Evolutionary conservation across 768 basidiomycete species (phyloP), one percentile per base, ranked within the genome.

Genomic region (Boletus vermiculosoides): DNA sequence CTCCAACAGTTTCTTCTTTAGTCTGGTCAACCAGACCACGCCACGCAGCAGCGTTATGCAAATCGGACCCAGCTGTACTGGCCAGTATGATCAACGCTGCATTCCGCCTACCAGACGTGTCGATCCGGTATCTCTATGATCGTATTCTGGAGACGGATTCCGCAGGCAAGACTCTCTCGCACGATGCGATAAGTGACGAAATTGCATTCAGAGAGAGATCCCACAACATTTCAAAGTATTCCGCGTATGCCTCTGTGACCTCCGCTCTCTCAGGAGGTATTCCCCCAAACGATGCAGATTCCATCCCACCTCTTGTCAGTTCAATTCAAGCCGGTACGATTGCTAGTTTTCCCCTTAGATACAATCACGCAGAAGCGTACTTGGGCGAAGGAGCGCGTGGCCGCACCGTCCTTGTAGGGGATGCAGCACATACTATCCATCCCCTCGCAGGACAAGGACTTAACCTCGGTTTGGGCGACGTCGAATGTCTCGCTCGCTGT

Each of bases 361-460:
- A 91, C 59, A 90, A 83, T 47, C 97, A 98, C 62, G 88, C 92
- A 2, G 91, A 94, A 37, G 72, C 80, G 0, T 98, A 99, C 71
- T 76, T 95, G 44, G 93, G 94, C 16, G 86, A 86, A 66, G 85
- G 83, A 0, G 55, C 60, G 33, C 81, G 84, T 5, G 70, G 76
- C 3, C 82, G 96, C 5, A 95, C 92, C 1, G 94, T 88, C 2
- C 84, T 98, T 9, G 83, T 98, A 1, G 97, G 97, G 2, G 97
- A 99, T 72, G 95, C 96, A 1, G 97, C 95, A 18, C 97, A 98
- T 67, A 92, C 92, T 0, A 78, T 94, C 2, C 96, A 98, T 67
- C 96, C 97, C 1, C 83, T 98, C 28, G 96, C 95, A 0, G 97
- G 97, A 2, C 96, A 98, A 70, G 97, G 96, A 0, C 78, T 98